Conservation (phyloP, 176 grass and related monocot genomes). For the Ensete glaucum region DNA sequence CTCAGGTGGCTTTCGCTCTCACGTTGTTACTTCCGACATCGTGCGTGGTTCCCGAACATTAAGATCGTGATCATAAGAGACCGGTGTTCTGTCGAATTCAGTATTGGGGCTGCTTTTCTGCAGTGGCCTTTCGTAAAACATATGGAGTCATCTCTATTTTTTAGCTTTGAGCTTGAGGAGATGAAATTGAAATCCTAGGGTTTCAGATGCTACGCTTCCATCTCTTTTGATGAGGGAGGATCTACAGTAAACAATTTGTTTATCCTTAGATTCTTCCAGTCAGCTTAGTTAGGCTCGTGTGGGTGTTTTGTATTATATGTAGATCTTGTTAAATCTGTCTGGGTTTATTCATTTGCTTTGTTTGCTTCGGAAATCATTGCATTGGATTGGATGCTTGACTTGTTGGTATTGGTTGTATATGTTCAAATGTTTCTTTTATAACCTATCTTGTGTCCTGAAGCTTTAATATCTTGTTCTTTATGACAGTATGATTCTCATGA, state of each 20-base stretch:
- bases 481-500: conserved; percentile 31
- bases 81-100: not conserved
- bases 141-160: not conserved
- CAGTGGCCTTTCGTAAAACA: not conserved
- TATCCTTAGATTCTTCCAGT: too few species aligned
- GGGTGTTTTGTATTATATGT: too few species aligned
- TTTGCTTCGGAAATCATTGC: too few species aligned
- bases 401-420: not conserved
- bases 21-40: not conserved
- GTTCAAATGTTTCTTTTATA: not conserved
- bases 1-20: conserved; percentile 33
- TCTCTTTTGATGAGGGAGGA: too few species aligned
- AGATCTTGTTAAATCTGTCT: too few species aligned
- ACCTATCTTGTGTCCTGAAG: not conserved
- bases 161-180: not conserved
- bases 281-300: too few species aligned
- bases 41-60: not conserved
- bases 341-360: too few species aligned
- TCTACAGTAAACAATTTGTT: too few species aligned
- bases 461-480: not conserved
- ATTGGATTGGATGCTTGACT: too few species aligned
- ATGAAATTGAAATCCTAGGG: not conserved
- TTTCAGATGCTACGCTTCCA: not conserved
- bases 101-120: not conserved
- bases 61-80: not conserved